A percentile compares a stretch with the other conserved stretches of the same genome.
Conservation (phyloP, 148 eudicot species). For the Silene uniflora region DNA sequence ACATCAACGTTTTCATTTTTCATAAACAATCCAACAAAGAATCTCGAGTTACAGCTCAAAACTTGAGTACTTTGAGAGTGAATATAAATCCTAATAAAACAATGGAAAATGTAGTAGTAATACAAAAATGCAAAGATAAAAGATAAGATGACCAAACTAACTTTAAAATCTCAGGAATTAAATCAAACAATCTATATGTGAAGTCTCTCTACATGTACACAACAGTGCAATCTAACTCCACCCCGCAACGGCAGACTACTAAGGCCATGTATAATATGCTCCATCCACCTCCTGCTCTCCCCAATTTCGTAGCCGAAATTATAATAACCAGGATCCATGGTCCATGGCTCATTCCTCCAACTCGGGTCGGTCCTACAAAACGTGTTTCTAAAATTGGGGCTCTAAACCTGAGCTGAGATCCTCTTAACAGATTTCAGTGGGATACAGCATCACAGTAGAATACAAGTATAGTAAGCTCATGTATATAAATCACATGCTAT, state of each 20-base stretch:
- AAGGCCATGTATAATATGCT: conserved; percentile 12
- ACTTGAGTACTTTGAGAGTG: not conserved
- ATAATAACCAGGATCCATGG: conserved; percentile 13
- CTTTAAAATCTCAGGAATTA: conserved; percentile 24
- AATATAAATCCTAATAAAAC: conserved; percentile 10
- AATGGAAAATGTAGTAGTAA: conserved; percentile 8
- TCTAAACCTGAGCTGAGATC: conserved; percentile 3
- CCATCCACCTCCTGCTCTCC: conserved; percentile 4
- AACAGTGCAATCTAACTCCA: conserved; percentile 22
- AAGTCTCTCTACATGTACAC: conserved; percentile 29
- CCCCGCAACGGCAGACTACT: conserved; percentile 29
- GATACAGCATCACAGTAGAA: conserved; percentile 19
- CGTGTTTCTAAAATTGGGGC: conserved; percentile 8
- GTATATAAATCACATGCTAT: conserved; percentile 29
- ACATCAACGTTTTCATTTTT: not conserved
- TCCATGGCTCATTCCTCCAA: not conserved
- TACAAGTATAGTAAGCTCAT: not conserved
- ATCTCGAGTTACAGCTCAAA: not conserved
- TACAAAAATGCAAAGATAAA: conserved; percentile 8
- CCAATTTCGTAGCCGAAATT: conserved; percentile 2
- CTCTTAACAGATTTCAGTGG: conserved; percentile 10
- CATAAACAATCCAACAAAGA: conserved; percentile 6
- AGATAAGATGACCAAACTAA: conserved; percentile 9
- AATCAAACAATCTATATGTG: conserved; percentile 33
- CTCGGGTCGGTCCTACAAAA: conserved; percentile 8